Percentiles rank a stretch among this genome's conserved stretches.
These are phyloP conservation scores for Pythium oligandrum DNA, from an alignment of 352 stramenopile species.

Conservation along the genomic window DNA sequence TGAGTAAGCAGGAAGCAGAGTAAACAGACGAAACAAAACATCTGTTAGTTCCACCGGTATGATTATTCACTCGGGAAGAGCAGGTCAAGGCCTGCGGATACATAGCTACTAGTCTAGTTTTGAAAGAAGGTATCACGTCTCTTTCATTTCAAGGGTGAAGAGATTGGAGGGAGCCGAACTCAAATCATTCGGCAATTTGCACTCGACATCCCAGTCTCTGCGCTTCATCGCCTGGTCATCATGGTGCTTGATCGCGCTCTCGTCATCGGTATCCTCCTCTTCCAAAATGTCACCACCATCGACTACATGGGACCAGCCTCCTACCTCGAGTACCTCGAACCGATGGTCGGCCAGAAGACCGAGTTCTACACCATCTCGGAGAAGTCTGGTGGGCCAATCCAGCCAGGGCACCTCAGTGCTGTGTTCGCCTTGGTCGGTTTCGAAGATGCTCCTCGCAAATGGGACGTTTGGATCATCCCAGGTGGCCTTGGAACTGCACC, in stretches of 20 bases:
- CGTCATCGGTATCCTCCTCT: constrained; percentile 51
- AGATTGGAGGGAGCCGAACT: too few species aligned
- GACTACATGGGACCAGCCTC: constrained; percentile 57
- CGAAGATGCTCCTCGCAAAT: constrained; percentile 15
- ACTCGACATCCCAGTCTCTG: too few species aligned
- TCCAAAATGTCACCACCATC: constrained; percentile 50
- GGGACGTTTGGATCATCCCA: constrained; percentile 44
- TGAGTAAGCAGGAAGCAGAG: too few species aligned
- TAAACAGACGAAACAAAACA: too few species aligned
- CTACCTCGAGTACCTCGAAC: constrained; percentile 54
- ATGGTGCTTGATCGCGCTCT: constrained; percentile 10
- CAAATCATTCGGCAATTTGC: too few species aligned
- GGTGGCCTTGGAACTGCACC: constrained; percentile 31
- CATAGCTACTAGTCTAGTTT: too few species aligned
- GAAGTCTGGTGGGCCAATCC: constrained; percentile 21
- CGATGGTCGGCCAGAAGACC: constrained; percentile 27
- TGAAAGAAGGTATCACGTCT: too few species aligned
- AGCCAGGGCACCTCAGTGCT: constrained; percentile 29
- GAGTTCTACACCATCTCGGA: constrained; percentile 50
- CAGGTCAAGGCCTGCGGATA: too few species aligned
- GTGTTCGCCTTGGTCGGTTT: constrained; percentile 32
- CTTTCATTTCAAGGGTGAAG: too few species aligned
- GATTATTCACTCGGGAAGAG: too few species aligned
- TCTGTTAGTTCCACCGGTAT: too few species aligned
- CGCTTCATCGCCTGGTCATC: neutral